Conservation (phyloP, 768 basidiomycete species). For the Crepidotus variabilis region DNA sequence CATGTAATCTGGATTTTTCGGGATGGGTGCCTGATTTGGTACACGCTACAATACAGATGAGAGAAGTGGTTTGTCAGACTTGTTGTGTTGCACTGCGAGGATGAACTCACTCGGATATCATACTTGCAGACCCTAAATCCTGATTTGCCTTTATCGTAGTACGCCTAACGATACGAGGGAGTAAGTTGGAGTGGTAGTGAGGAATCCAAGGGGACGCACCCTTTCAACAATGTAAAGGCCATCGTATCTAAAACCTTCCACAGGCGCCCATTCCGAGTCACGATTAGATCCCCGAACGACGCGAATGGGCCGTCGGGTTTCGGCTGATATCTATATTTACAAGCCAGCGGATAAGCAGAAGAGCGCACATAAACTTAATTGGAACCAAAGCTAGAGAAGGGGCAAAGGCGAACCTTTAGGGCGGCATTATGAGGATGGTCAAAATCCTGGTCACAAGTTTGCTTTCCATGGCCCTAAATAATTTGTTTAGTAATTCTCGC, state of each 20-base stretch:
- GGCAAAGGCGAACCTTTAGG: conserved; percentile 17
- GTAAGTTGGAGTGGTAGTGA: background rate
- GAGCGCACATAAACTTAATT: background rate
- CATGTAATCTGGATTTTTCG: background rate
- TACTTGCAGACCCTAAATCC: conserved; percentile 26
- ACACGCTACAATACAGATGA: background rate
- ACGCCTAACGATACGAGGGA: conserved; percentile 18
- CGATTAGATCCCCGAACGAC: background rate
- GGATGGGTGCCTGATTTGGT: background rate
- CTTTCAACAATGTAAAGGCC: conserved; percentile 32
- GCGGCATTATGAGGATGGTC: conserved; percentile 25
- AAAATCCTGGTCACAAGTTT: conserved; percentile 28
- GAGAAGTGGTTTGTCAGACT: background rate
- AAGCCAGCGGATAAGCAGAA: no score
- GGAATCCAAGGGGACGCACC: conserved; percentile 12
- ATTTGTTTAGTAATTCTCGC: background rate
- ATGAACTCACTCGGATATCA: conserved; percentile 17
- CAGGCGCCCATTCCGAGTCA: conserved; percentile 17
- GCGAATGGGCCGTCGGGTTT: background rate
- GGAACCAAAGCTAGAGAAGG: background rate
- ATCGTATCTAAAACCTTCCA: conserved; percentile 33
- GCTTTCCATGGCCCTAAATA: conserved; percentile 14
- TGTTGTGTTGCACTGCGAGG: background rate
- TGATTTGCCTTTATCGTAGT: conserved; percentile 18
- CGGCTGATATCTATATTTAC: background rate